phyloP scores from a whole-genome alignment of 768 basidiomycete species.

The Crepidotus variabilis region DNA sequence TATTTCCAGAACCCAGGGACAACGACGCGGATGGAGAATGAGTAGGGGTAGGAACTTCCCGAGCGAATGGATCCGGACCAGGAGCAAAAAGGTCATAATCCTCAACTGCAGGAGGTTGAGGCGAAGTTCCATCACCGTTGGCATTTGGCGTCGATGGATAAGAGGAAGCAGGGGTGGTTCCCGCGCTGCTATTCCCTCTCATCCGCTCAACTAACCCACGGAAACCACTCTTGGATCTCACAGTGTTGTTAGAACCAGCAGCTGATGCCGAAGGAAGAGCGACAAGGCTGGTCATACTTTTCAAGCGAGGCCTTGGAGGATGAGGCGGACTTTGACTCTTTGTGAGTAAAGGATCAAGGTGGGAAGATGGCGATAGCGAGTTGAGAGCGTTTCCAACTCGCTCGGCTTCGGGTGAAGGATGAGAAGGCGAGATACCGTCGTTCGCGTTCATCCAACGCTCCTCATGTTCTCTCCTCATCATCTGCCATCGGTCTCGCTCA shows the following conservation, averaged over 20 bases:
- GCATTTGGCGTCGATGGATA: neutral
- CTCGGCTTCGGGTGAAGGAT: neutral
- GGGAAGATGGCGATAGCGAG: neutral
- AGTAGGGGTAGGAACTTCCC: neutral
- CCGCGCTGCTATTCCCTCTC: slow-evolving; percentile 1
- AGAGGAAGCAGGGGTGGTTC: neutral
- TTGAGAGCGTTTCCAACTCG: neutral
- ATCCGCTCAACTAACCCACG: slow-evolving; percentile 2
- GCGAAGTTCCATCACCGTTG: neutral
- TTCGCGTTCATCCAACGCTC: neutral
- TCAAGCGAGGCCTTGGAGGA: neutral
- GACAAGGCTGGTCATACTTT: slow-evolving; percentile 3
- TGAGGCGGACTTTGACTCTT: neutral
- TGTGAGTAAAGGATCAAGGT: neutral
- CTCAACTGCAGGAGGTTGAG: neutral
- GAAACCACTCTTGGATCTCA: slow-evolving; percentile 3
- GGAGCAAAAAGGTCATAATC: neutral
- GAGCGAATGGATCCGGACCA: neutral
- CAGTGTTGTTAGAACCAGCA: neutral
- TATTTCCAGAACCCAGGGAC: neutral
- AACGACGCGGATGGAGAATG: slow-evolving; percentile 4
- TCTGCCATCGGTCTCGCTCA: neutral
- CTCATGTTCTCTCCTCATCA: neutral
- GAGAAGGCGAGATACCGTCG: neutral
- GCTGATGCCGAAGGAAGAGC: neutral